phyloP scores from a whole-genome alignment of 331 rosid genomes.

The Malus hybrid region DNA sequence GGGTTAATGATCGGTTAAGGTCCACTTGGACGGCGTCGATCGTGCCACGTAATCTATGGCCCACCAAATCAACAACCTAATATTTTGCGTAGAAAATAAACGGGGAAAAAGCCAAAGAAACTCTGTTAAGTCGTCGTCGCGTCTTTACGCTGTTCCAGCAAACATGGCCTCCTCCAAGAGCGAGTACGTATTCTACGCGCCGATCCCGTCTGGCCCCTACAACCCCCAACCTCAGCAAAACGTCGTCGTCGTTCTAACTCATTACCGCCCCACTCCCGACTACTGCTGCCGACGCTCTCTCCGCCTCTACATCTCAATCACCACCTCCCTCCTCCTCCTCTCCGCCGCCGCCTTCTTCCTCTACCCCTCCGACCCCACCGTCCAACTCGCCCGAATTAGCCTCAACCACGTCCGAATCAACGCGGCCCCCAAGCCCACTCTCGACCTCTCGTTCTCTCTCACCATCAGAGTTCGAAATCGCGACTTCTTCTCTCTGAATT shows the following conservation, averaged over 20 bases:
- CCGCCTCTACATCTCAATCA: conserved; percentile 23
- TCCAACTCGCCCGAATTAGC: conserved; percentile 46
- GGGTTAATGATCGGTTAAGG: neutral
- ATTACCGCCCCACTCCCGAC: conserved; percentile 7
- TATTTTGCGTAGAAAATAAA: neutral
- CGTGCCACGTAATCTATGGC: neutral
- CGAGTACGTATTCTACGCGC: conserved; percentile 45
- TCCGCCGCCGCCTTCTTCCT: conserved; percentile 25
- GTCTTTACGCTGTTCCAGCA: too few relatives aligned
- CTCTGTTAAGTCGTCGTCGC: too few relatives aligned
- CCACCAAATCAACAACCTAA: neutral
- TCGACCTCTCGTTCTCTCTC: conserved; percentile 61
- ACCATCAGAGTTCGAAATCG: conserved; percentile 48
- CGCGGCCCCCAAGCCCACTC: conserved; percentile 32
- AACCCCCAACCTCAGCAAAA: neutral
- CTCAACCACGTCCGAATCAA: conserved; percentile 52
- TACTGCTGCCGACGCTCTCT: conserved; percentile 9
- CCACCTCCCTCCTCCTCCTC: conserved; percentile 26
- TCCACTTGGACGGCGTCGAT: neutral
- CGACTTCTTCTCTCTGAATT: conserved; percentile 63
- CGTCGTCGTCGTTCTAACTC: conserved; percentile 39
- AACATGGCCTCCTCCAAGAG: conserved; percentile 31
- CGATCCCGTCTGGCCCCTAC: conserved; percentile 15
- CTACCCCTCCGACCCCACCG: conserved; percentile 65
- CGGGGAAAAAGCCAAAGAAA: neutral